Evolutionary conservation across 2,329 filamentous ascomycete genomes (phyloP), one percentile per base, ranked within the genome.

Genomic region (Ceratocystis alfenasii): DNA sequence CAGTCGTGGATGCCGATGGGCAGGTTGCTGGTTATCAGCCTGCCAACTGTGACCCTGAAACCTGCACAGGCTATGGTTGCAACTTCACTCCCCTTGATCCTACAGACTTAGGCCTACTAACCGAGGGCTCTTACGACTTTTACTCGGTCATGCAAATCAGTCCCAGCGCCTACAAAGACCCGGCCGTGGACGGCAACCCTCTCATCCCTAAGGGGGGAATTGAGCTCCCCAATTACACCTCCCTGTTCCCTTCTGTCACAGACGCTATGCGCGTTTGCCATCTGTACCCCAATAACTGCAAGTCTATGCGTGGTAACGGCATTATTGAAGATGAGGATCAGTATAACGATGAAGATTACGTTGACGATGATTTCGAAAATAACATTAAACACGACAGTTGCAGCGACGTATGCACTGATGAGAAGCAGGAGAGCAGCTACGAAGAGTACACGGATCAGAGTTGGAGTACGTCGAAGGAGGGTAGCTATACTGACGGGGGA

Each of bases 51-150:
- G 60, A 46, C n/a, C 6, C 41, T 4, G n/a, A 53, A 36, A 62
- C 41, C 30, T 68, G 67, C 50, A 65, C 63, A 1, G 67, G 65
- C 33, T 68, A 67, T 45, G 65, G 67, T 8, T 68, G 67, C 61
- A 36, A 65, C 63, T 68, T 59, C n/a, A 41, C 30, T 28, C 36
- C 50, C 12, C 22, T 36, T 28, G 50, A 67, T 22, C 44, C 45
- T 55, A 20, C 5, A 10, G 22, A 15, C n/a, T 10, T 57, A 5
- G 36, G 36, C 2, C 8, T 7, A 33, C 22, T 63, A 17, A 63
- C 60, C 30, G 36, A 6, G 7, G 59, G 57, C 28, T 20, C 63
- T 0, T 68, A 68, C 44, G 67, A 68, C 30, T 12, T 30, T 5
- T 61, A 50, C 8, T 68, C 65, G 10, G 45, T 67, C 4, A 68